Percentiles rank a stretch among this genome's conserved stretches.
Conservation (phyloP, 176 grass and related monocot species). For the Oryza glaberrima region DNA sequence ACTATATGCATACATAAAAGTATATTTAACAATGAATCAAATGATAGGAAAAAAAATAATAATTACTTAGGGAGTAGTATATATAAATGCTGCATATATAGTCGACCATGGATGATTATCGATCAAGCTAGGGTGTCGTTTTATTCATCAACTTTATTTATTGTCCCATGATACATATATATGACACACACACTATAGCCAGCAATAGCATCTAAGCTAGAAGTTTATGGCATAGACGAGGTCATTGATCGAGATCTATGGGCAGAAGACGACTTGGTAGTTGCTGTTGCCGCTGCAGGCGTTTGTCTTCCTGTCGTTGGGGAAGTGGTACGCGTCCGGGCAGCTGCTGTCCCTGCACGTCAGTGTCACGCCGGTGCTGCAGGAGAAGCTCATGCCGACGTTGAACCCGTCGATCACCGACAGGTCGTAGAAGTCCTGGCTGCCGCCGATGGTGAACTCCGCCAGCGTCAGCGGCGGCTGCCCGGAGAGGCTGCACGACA, state of each 20-base stretch:
- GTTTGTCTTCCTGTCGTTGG: neutral
- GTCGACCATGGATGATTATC: too few species aligned
- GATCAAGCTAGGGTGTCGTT: too few species aligned
- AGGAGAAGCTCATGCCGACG: neutral
- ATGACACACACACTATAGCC: too few species aligned
- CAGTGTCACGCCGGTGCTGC: neutral
- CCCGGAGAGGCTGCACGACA: slow-evolving; percentile 1
- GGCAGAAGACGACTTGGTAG: slow-evolving; percentile 37
- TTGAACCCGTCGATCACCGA: slow-evolving; percentile 40
- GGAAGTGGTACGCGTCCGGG: neutral
- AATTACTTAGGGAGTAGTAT: too few species aligned
- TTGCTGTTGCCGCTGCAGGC: slow-evolving; percentile 15
- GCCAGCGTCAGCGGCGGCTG: slow-evolving; percentile 23
- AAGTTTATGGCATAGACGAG: neutral
- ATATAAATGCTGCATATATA: too few species aligned
- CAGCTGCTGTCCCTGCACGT: neutral
- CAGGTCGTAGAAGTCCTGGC: slow-evolving; percentile 19
- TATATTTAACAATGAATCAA: too few species aligned
- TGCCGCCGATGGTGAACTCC: slow-evolving; percentile 20
- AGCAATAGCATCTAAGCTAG: too few species aligned
- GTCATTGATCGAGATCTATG: neutral
- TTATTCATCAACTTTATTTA: too few species aligned
- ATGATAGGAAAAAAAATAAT: too few species aligned
- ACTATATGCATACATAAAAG: too few species aligned
- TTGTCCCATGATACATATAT: too few species aligned